Percentiles rank a stretch among this genome's conserved stretches.
Evolutionary conservation across 179 eudicot genomes (phyloP).

Genomic region (Actinidia chinensis): DNA sequence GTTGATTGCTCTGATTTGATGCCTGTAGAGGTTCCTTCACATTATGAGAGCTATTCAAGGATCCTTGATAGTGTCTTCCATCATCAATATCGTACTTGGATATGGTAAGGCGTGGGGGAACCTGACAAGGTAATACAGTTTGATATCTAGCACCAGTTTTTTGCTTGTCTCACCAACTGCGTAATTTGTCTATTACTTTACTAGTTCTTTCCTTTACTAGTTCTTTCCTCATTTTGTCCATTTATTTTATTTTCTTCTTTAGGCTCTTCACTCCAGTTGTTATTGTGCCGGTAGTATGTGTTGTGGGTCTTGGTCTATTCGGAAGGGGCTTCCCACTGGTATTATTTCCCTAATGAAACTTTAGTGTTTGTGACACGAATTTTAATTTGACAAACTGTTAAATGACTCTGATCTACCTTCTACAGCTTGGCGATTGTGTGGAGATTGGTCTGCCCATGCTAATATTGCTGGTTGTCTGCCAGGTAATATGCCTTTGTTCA

Average conservation of each 20-base stretch:
- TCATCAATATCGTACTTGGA: conserved; percentile 77
- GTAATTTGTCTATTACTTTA: background rate
- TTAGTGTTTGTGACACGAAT: background rate
- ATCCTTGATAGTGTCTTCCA: conserved; percentile 79
- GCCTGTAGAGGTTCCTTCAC: conserved; percentile 73
- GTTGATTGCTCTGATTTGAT: conserved; percentile 12
- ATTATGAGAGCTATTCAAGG: conserved; percentile 91
- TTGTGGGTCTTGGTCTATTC: conserved; percentile 81
- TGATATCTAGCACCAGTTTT: background rate
- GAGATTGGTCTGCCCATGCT: conserved; percentile 94
- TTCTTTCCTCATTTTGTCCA: background rate
- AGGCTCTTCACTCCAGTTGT: conserved; percentile 82
- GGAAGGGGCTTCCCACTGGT: conserved; percentile 90
- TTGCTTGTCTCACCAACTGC: background rate
- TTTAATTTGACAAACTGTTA: background rate
- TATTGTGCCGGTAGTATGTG: conserved; percentile 71
- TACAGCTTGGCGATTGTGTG: conserved; percentile 76
- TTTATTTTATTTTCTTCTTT: conserved; percentile 12
- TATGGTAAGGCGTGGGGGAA: conserved; percentile 78
- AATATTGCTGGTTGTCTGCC: conserved; percentile 61
- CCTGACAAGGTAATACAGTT: conserved; percentile 51
- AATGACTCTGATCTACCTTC: conserved; percentile 8
- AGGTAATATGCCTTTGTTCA: conserved; percentile 39
- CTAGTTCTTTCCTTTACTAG: background rate
- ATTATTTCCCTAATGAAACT: conserved; percentile 1